These are phyloP conservation scores for Plasmodium coatneyi DNA, from an alignment of 169 alveolate genomes.

Conservation along the genomic window DNA sequence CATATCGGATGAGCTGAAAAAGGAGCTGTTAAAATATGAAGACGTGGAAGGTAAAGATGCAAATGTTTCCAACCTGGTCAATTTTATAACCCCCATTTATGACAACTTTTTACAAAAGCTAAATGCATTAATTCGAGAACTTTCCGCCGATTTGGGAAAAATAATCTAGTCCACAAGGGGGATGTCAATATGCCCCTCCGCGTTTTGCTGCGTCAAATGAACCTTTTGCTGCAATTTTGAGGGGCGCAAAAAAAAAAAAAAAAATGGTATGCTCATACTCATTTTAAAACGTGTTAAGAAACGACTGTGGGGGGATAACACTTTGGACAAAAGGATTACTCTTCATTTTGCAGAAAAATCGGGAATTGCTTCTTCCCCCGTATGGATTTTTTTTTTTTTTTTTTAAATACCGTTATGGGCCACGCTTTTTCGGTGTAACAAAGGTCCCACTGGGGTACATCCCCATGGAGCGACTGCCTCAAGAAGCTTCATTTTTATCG, in stretches of 20 bases:
- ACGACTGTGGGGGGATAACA: neutral
- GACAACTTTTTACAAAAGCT: conserved; percentile 7
- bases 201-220: neutral
- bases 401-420: neutral
- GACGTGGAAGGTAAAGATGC: conserved; percentile 4
- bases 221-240: neutral
- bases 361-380: neutral
- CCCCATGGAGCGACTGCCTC: neutral
- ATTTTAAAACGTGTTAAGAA: neutral
- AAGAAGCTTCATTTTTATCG: neutral
- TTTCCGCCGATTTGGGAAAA: neutral
- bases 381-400: neutral
- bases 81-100: conserved; percentile 35
- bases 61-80: conserved; percentile 8
- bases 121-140: conserved; percentile 6
- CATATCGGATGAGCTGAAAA: conserved; percentile 25
- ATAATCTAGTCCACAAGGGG: neutral
- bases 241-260: neutral
- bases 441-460: neutral
- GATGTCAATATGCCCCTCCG: neutral
- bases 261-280: neutral
- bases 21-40: conserved; percentile 32
- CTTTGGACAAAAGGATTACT: neutral
- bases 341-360: neutral
- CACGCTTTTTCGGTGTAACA: neutral